Base-by-base conservation (phyloP, 371 early-diverging fungal species). In the Mucor lusitanicus region DNA sequence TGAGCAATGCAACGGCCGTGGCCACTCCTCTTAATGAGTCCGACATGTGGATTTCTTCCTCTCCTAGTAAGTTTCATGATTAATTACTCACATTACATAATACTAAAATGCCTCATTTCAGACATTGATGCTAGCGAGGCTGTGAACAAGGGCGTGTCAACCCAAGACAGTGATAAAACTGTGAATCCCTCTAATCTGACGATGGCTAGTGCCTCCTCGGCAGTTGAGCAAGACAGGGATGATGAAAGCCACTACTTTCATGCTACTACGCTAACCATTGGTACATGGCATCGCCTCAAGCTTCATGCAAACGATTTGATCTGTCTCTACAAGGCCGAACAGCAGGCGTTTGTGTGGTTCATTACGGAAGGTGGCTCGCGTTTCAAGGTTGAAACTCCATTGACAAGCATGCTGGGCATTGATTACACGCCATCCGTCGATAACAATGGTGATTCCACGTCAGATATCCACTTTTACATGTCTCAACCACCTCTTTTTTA, bases 241-340 rank as follows among this genome's bases (percentile, higher is more conserved):
- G 7, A 21, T 48, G 48, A 11, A n/a, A 48, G 13, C 25, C 25
- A 53, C 58, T 37, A 76, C 71, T 74, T 86, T 58, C 82, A 75
- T 75, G 87, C 82, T 8, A 88, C 90, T 23, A 89, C 91, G 5
- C 69, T 94, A 6, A 77, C 85, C 8, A 87, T 94, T 59, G 94
- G 94, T 32, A 87, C 88, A 9, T 94, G 94, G 94, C 90, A 92
- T 53, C 85, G 94, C 21, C 79, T 91, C 64, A 80, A 82, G 56
- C 79, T 87, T 40, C 74, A 72, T 9, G 66, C 72, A 54, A 83
- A 85, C 0, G 90, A 91, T 58, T 76, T 93, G 19, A 73, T 88
- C 9, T 90, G 90, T 72, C 84, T 83, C 42, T 88, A 87, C 71
- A 70, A 81, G 21, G 79, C 84, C 1, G 69, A 77, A 40, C 40